A percentile compares a stretch with the other conserved stretches of the same genome.
Evolutionary conservation across 164 flowering plant genomes (phyloP).

Genomic region (Sedum album): DNA sequence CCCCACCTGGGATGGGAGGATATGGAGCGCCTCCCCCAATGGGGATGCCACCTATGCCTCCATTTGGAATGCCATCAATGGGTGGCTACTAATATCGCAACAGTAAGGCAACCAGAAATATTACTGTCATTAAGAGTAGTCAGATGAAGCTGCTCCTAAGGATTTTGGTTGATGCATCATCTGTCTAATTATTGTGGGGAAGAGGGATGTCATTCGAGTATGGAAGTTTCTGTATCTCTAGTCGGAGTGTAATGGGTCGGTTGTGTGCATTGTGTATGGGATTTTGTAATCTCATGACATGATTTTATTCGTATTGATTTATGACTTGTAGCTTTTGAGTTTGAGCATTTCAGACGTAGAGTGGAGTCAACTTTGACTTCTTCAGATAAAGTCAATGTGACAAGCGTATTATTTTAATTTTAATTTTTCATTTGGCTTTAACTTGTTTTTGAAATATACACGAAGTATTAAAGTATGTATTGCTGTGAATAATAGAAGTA

Average conservation of each 20-base stretch:
- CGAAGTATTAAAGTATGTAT: no score
- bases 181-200: neutral
- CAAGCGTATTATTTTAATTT: neutral
- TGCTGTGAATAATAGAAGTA: no score
- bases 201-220: no score
- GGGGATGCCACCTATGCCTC: conserved; percentile 98
- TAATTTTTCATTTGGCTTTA: no score
- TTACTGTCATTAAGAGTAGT: neutral
- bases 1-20: conserved; percentile 79
- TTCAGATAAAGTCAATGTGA: neutral
- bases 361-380: neutral
- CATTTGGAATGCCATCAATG: conserved; percentile 96
- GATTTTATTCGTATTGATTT: neutral
- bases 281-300: neutral
- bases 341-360: neutral
- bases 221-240: no score
- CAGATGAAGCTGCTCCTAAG: neutral
- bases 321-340: neutral
- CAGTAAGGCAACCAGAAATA: neutral
- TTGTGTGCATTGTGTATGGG: neutral
- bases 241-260: no score
- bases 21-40: conserved; percentile 62
- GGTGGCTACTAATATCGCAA: conserved; percentile 40
- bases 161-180: neutral
- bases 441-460: no score